Evolutionary conservation across 352 stramenopile species (phyloP), one percentile per base, ranked within the genome.

Genomic region (Phytophthora vignae): DNA sequence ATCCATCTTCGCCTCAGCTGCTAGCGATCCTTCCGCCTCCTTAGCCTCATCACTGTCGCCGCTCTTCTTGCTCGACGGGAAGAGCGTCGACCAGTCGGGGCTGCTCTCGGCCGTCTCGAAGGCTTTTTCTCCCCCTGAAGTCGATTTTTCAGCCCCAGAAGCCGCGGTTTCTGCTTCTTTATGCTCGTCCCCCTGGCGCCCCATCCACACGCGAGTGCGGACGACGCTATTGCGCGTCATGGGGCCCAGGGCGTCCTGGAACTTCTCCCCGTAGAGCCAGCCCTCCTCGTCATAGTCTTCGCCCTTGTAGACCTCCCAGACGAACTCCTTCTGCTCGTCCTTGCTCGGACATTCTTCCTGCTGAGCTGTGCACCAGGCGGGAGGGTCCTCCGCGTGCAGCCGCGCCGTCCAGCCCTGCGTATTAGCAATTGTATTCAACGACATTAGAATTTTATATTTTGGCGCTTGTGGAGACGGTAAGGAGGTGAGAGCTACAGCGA

Each of bases 261-360:
- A 96, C n/a, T 71, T 81, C 4, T 78, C 64, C 29, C 87, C 82
- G 58, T 96, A 96, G 21, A 96, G 78, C 89, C 89, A 96, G 15
- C 89, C 89, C 67, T 96, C 88, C 44, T 90, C 83, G 53, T 96
- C 89, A 67, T 96, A 96, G 67, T 96, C 89, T 40, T 92, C 77
- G 6, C 86, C 83, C 60, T 90, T 92, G 81, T 94, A 96, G 33
- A 95, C 77, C n/a, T 81, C 75, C 89, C 89, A 96, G 17, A 81
- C 69, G 60, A 82, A 82, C 52, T 85, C 81, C n/a, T 75, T 81
- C 60, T 84, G 83, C 57, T 94, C 82, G 40, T 88, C 78, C 69
- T 81, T 90, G 67, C 76, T 81, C 36, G 66, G 54, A 55, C 84
- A 86, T 22, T 65, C 60, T 17, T 82, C 63, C 19, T 83, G 73